Base-by-base conservation (phyloP, 1,284 basidiomycete genomes). In the Papiliotrema fonsecae region DNA sequence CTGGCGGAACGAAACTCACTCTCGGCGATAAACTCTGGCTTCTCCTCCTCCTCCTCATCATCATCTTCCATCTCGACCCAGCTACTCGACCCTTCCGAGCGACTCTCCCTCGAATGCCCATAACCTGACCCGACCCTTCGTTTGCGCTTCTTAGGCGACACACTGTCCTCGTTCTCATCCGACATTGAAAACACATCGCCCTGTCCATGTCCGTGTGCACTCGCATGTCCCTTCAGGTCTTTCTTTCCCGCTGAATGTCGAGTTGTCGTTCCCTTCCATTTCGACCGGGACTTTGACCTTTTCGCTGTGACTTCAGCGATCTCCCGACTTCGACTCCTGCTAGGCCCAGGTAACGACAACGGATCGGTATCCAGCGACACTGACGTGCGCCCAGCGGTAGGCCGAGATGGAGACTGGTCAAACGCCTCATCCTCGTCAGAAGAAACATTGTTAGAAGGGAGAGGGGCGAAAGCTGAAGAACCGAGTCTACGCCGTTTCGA, bases 11-110 rank as follows among this genome's bases (percentile, higher is more conserved):
- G n/a, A n/a, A 26, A 56, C 65, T 50, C 50, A 72, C 71, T 65
- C 36, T 73, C 68, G 6, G 60, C 69, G 13, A 71, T 72, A 42
- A 65, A 67, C 24, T 73, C 65, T 6, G 65, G 62, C 45, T 63
- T 58, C 26, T 64, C 63, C 30, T 60, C 60, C 19, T 62, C 60
- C 18, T 55, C 47, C 36, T 58, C 47, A 42, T 60, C 51, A 44
- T 61, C 55, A 21, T 60, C 63, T 35, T 62, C 60, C 38, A 65
- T 61, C 40, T 69, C 66, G 1, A 65, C 44, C 67, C 68, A 71
- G 42, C 66, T 68, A 3, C 58, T 58, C 4, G 56, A 55, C 4
- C 47, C 39, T 10, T 40, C 42, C 14, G 53, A 49, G 7, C 57
- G 54, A 13, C 51, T 43, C 36, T 55, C 56, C 32, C 35, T 39